Evolutionary conservation across 2,329 filamentous ascomycete genomes (phyloP).

Genomic region (Alternaria brassicae): DNA sequence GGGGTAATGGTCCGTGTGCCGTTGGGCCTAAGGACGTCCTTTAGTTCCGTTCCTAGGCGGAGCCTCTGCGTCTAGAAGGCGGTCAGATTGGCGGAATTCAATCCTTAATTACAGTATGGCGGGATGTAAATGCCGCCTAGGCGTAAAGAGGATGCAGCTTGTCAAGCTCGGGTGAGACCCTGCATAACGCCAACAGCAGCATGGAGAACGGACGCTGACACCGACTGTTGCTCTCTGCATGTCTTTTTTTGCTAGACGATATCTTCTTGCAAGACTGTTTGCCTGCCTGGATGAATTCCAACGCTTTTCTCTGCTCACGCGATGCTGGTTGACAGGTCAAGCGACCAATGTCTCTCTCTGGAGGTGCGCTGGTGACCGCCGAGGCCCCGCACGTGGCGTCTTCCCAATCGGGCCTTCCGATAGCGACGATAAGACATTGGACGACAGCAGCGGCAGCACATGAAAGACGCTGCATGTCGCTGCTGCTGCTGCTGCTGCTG

Average conservation of each 20-base stretch:
- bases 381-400: slow-evolving; percentile 25
- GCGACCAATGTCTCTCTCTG: slow-evolving; percentile 20
- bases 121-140: neutral
- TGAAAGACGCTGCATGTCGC: neutral
- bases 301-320: slow-evolving; percentile 18
- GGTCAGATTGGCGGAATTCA: slow-evolving; percentile 15
- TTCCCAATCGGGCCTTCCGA: slow-evolving; percentile 11
- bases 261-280: neutral
- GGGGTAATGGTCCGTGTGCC: slow-evolving; percentile 9
- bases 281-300: neutral
- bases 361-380: slow-evolving; percentile 23
- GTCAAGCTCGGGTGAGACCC: slow-evolving; percentile 26
- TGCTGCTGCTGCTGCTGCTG: slow-evolving; percentile 1
- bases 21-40: slow-evolving; percentile 11
- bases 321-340: slow-evolving; percentile 21
- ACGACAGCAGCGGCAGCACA: slow-evolving; percentile 10
- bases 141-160: slow-evolving; percentile 17
- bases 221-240: neutral
- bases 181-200: slow-evolving; percentile 33
- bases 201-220: slow-evolving; percentile 17
- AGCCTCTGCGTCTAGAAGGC: slow-evolving; percentile 4
- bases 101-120: neutral
- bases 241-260: neutral
- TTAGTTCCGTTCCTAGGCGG: slow-evolving; percentile 4
- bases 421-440: slow-evolving; percentile 23